Base-by-base conservation (phyloP, 345 rosid species). In the Populus nigra region DNA sequence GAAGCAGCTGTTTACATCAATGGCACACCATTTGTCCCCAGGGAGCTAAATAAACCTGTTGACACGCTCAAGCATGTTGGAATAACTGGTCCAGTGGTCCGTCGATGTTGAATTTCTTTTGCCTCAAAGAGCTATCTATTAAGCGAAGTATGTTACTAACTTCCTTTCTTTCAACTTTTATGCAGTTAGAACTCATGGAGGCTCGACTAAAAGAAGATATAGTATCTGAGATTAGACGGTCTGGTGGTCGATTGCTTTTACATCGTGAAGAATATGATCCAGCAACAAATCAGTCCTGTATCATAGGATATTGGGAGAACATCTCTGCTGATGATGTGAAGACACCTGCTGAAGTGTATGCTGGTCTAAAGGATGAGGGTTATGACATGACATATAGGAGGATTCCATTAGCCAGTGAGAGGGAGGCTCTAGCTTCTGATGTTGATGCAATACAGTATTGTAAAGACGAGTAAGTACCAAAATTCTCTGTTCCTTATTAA, bases 361-460 rank as follows among this genome's bases (percentile, higher is more conserved):
- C 92, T 78, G 89, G 91, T 77, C 81, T 96, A 55, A 84, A 85
- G 80, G 91, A 84, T 25, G 94, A 91, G 77, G 90, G 91, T 29
- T 93, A 90, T 85, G 89, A 88, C 79, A 85, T 96, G 61, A 73
- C 79, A 9, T 92, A 92, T 78, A 76, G 89, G 78, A 93, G 98
- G 87, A 92, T 93, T 85, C 98, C 99, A n/a, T 83, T 96, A 72
- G 92, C 99, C 20, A 81, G 98, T 85, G 98, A 93, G 86, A 95
- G 91, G 86, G 97, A 91, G 43, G 92, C 98, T 69, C 85, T 96
- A 76, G 94, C 97, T 80, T 87, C 94, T 22, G 98, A 96, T 79
- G 85, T 96, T 39, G 98, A 96, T 82, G 92, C 94, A 38, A 88
- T 93, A 73, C 99, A 96, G 76, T 72, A 73, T 80, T 83, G 91